These are phyloP conservation scores for Camellia granthamiana DNA, from an alignment of 148 eudicot genomes.

Conservation along the genomic window DNA sequence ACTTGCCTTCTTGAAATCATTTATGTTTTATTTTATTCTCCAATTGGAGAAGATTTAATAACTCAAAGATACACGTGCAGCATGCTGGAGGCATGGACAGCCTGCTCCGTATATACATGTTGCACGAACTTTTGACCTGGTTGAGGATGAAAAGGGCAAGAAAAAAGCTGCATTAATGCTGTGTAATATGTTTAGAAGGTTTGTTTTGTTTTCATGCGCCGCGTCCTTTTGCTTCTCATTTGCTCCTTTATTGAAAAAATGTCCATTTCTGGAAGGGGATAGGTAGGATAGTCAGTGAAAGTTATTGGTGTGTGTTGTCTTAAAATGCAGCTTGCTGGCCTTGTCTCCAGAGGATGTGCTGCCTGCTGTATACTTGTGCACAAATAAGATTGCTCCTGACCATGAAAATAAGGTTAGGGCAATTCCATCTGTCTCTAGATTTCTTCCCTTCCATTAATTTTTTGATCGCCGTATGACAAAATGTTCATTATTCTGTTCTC, in stretches of 20 bases:
- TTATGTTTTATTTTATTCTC: constrained; percentile 11
- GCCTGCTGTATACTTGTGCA: constrained; percentile 93
- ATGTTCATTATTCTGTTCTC: background rate
- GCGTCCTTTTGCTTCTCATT: background rate
- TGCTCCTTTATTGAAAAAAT: background rate
- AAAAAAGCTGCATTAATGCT: constrained; percentile 86
- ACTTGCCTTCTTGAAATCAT: background rate
- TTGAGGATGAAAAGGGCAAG: constrained; percentile 90
- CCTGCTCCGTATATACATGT: constrained; percentile 91
- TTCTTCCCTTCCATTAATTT: background rate
- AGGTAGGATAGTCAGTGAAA: background rate
- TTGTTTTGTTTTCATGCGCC: constrained; percentile 7
- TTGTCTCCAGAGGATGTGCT: constrained; percentile 88
- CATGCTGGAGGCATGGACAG: constrained; percentile 86
- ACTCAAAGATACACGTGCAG: constrained; percentile 45
- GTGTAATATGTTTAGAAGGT: constrained; percentile 99
- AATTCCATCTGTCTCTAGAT: background rate
- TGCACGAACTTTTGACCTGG: constrained; percentile 84
- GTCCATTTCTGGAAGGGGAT: background rate
- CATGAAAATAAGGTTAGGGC: constrained; percentile 85
- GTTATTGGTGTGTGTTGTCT: constrained; percentile 1
- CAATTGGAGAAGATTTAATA: constrained; percentile 14
- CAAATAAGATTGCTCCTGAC: constrained; percentile 94
- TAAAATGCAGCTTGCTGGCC: constrained; percentile 67
- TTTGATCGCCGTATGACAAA: background rate